Conservation (phyloP, 2,329 filamentous ascomycete species). For the Cladosporium sphaerospermum region DNA sequence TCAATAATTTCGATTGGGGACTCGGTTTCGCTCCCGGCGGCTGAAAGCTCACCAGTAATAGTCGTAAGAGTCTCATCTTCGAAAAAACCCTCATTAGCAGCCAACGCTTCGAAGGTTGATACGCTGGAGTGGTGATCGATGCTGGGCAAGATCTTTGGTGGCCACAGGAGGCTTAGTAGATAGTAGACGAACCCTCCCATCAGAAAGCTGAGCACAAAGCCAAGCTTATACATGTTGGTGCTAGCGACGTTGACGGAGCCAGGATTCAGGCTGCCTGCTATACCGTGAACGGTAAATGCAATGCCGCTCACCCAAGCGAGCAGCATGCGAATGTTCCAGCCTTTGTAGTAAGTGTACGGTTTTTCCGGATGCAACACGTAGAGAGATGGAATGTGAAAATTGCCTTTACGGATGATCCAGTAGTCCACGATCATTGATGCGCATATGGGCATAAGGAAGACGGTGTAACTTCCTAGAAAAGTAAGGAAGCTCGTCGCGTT, state of each 20-base stretch:
- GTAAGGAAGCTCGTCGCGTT: slow-evolving; percentile 37
- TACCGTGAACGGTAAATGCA: slow-evolving; percentile 7
- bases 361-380: slow-evolving; percentile 21
- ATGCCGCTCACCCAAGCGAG: slow-evolving; percentile 18
- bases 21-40: too few relatives aligned
- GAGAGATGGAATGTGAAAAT: slow-evolving; percentile 35
- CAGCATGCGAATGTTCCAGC: slow-evolving; percentile 19
- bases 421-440: slow-evolving; percentile 38
- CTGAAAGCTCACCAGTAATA: background rate
- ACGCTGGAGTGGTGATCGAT: background rate
- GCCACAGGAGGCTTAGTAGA: background rate
- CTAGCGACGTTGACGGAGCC: background rate
- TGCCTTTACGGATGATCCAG: slow-evolving; percentile 34
- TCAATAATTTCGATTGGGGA: too few relatives aligned
- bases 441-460: slow-evolving; percentile 38
- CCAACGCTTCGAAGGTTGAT: background rate
- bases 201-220: slow-evolving; percentile 7
- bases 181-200: slow-evolving; percentile 10
- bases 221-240: slow-evolving; percentile 5
- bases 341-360: slow-evolving; percentile 19
- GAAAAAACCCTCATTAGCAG: slow-evolving; percentile 2
- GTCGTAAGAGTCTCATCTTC: background rate
- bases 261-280: background rate
- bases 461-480: slow-evolving; percentile 37
- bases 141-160: background rate